A percentile compares a stretch with the other conserved stretches of the same genome.
Evolutionary conservation across 805 yeast genomes (phyloP).

Genomic region (Zygotorulaspora sp.): DNA sequence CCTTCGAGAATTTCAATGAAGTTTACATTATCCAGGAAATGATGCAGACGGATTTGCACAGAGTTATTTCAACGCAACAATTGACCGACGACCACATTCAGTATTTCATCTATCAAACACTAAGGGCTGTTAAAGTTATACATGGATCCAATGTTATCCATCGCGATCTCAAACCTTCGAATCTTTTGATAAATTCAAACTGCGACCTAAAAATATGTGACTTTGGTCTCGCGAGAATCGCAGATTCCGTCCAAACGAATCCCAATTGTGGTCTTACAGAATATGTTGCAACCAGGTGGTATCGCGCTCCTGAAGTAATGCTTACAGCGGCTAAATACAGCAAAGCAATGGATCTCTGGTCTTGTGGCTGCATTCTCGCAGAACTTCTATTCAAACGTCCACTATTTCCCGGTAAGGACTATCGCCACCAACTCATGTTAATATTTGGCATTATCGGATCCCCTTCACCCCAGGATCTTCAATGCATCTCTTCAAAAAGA

Average conservation of each 20-base stretch:
- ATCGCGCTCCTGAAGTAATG: slow-evolving; percentile 97
- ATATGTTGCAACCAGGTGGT: slow-evolving; percentile 97
- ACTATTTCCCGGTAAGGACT: slow-evolving; percentile 89
- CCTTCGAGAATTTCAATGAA: slow-evolving; percentile 72
- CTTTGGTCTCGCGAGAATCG: slow-evolving; percentile 75
- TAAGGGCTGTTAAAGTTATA: slow-evolving; percentile 83
- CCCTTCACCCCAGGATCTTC: slow-evolving; percentile 74
- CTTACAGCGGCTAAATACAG: slow-evolving; percentile 88
- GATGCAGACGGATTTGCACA: slow-evolving; percentile 83
- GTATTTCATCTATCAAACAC: slow-evolving; percentile 85
- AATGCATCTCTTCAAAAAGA: slow-evolving; percentile 67
- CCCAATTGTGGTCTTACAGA: slow-evolving; percentile 66
- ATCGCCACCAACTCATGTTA: slow-evolving; percentile 81
- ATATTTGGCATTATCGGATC: slow-evolving; percentile 86
- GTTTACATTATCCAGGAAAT: slow-evolving; percentile 84
- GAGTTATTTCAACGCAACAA: slow-evolving; percentile 75
- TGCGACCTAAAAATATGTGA: slow-evolving; percentile 94
- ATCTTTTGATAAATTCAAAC: slow-evolving; percentile 78
- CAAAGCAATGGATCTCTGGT: slow-evolving; percentile 94
- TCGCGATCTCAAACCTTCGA: slow-evolving; percentile 88
- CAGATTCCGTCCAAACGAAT: slow-evolving; percentile 30
- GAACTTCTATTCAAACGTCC: slow-evolving; percentile 86
- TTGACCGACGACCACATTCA: slow-evolving; percentile 91
- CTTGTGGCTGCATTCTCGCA: slow-evolving; percentile 92
- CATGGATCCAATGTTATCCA: slow-evolving; percentile 94